Percentiles rank a stretch among this genome's conserved stretches.
Conservation (phyloP, 768 basidiomycete genomes). For the Lanmaoa pseudosensibilis region DNA sequence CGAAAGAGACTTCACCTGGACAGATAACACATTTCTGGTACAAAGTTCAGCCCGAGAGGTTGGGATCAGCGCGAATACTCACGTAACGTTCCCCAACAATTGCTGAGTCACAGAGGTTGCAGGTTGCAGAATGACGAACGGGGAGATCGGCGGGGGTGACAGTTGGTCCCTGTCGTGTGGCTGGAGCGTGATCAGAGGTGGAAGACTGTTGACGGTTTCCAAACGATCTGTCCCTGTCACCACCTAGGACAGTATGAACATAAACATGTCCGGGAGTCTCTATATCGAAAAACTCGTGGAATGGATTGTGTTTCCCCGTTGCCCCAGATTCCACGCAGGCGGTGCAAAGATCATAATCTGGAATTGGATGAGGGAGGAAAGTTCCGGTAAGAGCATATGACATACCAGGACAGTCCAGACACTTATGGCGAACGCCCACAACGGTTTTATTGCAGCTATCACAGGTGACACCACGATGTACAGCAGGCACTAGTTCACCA, state of each 20-base stretch:
- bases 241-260: constrained; percentile 55
- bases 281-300: constrained; percentile 74
- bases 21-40: constrained; percentile 73
- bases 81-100: constrained; percentile 77
- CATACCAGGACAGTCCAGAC: constrained; percentile 71
- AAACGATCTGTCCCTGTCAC: constrained; percentile 33
- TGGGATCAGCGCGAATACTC: constrained; percentile 28
- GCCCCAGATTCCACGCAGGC: constrained; percentile 50
- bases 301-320: constrained; percentile 55
- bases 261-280: constrained; percentile 61
- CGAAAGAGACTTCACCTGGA: constrained; percentile 40
- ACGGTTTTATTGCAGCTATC: constrained; percentile 60
- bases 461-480: constrained; percentile 64
- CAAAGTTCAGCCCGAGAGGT: constrained; percentile 2
- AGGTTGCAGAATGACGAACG: constrained; percentile 62
- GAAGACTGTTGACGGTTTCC: constrained; percentile 5
- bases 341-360: constrained; percentile 75
- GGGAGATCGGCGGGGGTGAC: constrained; percentile 10
- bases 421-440: constrained; percentile 74
- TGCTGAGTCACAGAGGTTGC: constrained; percentile 73
- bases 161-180: neutral
- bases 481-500: constrained; percentile 1
- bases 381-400: neutral
- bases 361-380: neutral
- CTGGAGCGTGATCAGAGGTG: neutral